A percentile compares a stretch with the other conserved stretches of the same genome.
These are phyloP conservation scores for Eucalyptus caleyi DNA, from an alignment of 345 rosid species.

Conservation along the genomic window DNA sequence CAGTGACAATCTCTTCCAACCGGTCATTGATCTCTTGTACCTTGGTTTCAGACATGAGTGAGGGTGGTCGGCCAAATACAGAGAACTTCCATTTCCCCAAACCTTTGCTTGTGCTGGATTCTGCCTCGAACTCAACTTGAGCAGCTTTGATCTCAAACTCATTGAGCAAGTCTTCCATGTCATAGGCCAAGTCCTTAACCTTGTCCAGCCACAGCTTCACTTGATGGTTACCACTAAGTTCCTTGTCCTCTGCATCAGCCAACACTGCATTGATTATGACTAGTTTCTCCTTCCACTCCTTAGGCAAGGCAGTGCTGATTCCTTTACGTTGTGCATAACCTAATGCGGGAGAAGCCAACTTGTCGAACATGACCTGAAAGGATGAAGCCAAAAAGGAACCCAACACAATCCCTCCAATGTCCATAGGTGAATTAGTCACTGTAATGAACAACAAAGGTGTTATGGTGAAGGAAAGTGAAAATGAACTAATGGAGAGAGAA, in stretches of 20 bases:
- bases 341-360: background rate
- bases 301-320: no score
- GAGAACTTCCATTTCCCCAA: background rate
- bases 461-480: background rate
- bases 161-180: background rate
- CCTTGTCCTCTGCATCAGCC: background rate
- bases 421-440: background rate
- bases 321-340: background rate
- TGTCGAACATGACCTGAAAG: background rate
- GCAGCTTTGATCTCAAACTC: background rate
- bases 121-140: background rate
- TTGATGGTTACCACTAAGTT: background rate
- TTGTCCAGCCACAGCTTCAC: background rate
- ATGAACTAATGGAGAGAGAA: background rate
- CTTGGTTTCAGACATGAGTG: background rate
- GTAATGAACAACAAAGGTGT: background rate
- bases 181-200: background rate
- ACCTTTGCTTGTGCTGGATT: background rate
- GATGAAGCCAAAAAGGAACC: background rate
- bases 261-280: background rate
- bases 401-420: background rate
- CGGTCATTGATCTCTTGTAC: no score
- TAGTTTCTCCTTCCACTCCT: background rate
- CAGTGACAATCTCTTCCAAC: background rate
- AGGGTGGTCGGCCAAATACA: background rate